phyloP scores from a whole-genome alignment of 2,329 filamentous ascomycete species.

The Cyphellophora attinorum region DNA sequence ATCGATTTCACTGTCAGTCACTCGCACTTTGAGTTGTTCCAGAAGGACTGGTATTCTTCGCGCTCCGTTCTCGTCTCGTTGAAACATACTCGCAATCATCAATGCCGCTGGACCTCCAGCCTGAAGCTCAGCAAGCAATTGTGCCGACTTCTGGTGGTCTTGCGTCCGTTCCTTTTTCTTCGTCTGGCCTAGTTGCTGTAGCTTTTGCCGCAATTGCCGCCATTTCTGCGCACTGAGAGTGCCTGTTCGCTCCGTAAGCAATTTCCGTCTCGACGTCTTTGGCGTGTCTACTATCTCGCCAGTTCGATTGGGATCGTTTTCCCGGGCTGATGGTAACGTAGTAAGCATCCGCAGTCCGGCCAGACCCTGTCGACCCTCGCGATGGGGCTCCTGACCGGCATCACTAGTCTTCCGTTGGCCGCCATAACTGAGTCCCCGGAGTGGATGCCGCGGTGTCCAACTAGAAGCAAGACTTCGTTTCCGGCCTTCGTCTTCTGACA shows the following conservation, averaged over 20 bases:
- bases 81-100: constrained; percentile 95
- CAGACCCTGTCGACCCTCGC: constrained; percentile 53
- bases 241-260: constrained; percentile 51
- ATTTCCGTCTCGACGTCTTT: constrained; percentile 30
- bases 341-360: constrained; percentile 52
- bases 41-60: constrained; percentile 89
- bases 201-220: constrained; percentile 82
- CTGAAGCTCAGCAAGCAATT: constrained; percentile 88
- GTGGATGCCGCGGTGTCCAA: constrained; percentile 53
- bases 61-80: constrained; percentile 91
- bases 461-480: constrained; percentile 49
- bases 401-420: constrained; percentile 47
- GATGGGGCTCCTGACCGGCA: constrained; percentile 35
- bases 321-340: constrained; percentile 54
- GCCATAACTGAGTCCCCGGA: constrained; percentile 40
- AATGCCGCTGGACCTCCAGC: constrained; percentile 88
- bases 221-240: constrained; percentile 73
- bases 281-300: constrained; percentile 11
- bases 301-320: constrained; percentile 17
- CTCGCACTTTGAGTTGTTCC: constrained; percentile 83
- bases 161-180: constrained; percentile 76
- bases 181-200: constrained; percentile 66
- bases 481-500: constrained; percentile 68
- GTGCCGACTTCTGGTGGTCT: constrained; percentile 89
- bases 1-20: constrained; percentile 70